Base-by-base conservation (phyloP, 306 rosid species). In the Luffa aegyptiaca region DNA sequence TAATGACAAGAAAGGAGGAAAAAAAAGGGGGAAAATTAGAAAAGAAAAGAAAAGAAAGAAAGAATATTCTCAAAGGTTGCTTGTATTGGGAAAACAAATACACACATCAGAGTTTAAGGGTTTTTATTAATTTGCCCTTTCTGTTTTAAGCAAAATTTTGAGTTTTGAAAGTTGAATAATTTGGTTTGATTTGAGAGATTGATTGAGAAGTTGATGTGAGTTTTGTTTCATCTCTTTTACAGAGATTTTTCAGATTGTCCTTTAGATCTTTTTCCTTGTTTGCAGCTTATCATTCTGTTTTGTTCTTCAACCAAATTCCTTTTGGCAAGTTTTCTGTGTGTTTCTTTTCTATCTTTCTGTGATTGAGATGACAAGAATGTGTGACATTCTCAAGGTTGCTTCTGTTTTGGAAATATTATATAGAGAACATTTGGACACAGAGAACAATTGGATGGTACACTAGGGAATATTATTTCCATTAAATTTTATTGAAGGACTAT, bases 351-450 rank as follows among this genome's bases (percentile, higher is more conserved):
- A 14, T 65, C 72, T 41, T 41, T 66, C 51, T 69, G 75, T 69
- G 75, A 69, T 69, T 69, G 75, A 69, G 53, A 69, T 42, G 75
- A 69, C 75, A 5, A 5, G 75, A 69, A 69, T 69, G 55, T 66
- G 33, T 69, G 53, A 44, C 52, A 42, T 69, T 69, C 75, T 69
- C 75, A 4, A 69, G 55, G 53, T 42, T 69, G 75, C 75, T 69
- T 69, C 75, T 42, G 53, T 69, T 69, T 69, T 69, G 55, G 75
- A 69, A 69, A 69, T 42, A 69, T 42, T 44, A 20, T 69, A 42
- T 10, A 5, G 18, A 69, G 52, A 69, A 69, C 53, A 26, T 69
- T 20, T 10, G 9, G 35, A 44, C 26, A 66, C 13, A 42, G 16
- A 37, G 49, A 66, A 37, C 12, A 66, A 8, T 16, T 66, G 10